Evolutionary conservation across 2,329 filamentous ascomycete genomes (phyloP).

Genomic region (Ophiocordyceps robertsii): DNA sequence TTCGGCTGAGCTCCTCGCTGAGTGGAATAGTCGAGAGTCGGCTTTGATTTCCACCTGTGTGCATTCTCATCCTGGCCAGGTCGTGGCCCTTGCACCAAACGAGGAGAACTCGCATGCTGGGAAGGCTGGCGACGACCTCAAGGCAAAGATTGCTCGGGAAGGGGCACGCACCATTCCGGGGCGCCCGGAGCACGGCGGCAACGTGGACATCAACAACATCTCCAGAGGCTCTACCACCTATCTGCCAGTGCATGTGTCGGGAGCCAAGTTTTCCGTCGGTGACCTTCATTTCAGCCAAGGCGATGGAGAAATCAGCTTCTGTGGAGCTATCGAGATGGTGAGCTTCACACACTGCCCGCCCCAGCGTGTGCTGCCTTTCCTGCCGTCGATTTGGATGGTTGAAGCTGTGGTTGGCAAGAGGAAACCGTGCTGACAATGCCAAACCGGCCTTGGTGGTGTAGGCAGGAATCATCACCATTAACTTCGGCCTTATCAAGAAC

Average conservation of each 20-base stretch:
- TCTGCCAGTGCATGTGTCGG: constrained; percentile 72
- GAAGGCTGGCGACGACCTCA: constrained; percentile 40
- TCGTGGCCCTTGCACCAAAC: constrained; percentile 65
- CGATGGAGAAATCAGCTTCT: constrained; percentile 83
- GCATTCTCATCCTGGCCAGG: constrained; percentile 47
- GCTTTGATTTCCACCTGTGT: constrained; percentile 54
- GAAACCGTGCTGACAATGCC: too few species aligned
- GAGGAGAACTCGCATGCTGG: constrained; percentile 63
- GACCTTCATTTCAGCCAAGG: constrained; percentile 75
- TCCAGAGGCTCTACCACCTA: constrained; percentile 71
- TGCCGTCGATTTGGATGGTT: background rate
- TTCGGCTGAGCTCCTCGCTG: constrained; percentile 59
- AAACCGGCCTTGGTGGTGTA: background rate
- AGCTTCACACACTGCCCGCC: too few species aligned
- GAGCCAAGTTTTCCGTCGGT: constrained; percentile 82
- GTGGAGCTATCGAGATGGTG: constrained; percentile 78
- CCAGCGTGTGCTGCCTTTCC: background rate
- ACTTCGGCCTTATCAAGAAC: constrained; percentile 75
- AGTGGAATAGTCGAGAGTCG: constrained; percentile 74
- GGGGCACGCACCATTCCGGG: constrained; percentile 79
- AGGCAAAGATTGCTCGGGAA: constrained; percentile 57
- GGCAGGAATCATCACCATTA: constrained; percentile 78
- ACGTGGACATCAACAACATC: constrained; percentile 85
- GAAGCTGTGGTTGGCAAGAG: too few species aligned
- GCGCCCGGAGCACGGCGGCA: constrained; percentile 75